These are phyloP conservation scores for Picea glauca DNA, from an alignment of 75 land plant genomes.

Conservation along the genomic window DNA sequence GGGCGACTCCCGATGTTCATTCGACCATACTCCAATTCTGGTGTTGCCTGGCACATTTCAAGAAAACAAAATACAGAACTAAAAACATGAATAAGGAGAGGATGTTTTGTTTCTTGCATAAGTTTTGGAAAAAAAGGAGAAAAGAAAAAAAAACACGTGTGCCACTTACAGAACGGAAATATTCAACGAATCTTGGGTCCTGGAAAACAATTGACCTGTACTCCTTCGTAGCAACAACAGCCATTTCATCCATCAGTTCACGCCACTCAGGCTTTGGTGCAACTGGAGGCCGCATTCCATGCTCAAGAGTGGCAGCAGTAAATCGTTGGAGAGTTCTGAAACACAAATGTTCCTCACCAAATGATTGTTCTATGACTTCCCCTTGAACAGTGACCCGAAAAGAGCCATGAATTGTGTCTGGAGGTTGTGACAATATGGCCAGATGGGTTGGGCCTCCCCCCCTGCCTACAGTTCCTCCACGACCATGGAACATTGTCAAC, in stretches of 20 bases:
- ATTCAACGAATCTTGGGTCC: conserved; percentile 79
- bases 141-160: not conserved
- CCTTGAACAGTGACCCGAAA: conserved; percentile 93
- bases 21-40: conserved; percentile 86
- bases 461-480: conserved; percentile 95
- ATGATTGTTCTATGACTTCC: conserved; percentile 88
- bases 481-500: conserved; percentile 91
- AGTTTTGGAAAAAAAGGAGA: not conserved
- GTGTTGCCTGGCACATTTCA: conserved; percentile 60
- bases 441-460: conserved; percentile 98
- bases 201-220: conserved; percentile 81
- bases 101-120: not conserved
- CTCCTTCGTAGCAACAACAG: conserved; percentile 69
- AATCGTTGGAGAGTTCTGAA: conserved; percentile 89
- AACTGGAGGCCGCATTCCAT: conserved; percentile 88
- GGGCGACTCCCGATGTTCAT: conserved; percentile 97
- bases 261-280: conserved; percentile 92
- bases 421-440: conserved; percentile 95
- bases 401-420: conserved; percentile 86
- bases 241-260: conserved; percentile 87
- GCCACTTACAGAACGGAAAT: conserved; percentile 68
- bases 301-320: conserved; percentile 92
- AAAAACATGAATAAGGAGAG: not conserved
- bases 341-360: conserved; percentile 88
- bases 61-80: not conserved